Percentiles rank a stretch among this genome's conserved stretches.
Conservation (phyloP, 2,329 filamentous ascomycete species). For the Nectriaceae sp. region DNA sequence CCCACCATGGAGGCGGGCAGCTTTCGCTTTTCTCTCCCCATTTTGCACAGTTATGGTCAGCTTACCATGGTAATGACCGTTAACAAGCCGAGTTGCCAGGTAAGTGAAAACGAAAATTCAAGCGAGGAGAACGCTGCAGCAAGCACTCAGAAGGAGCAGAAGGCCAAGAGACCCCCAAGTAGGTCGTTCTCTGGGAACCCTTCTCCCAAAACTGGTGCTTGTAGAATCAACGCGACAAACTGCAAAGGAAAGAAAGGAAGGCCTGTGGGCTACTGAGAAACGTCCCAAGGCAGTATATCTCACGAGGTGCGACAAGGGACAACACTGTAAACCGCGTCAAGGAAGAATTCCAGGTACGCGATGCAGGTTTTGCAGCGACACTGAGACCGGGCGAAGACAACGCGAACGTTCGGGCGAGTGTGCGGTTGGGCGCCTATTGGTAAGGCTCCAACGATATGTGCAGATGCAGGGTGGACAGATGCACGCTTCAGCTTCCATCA, state of each 20-base stretch:
- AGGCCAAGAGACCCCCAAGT: neutral
- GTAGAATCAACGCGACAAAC: neutral
- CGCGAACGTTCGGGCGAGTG: constrained; percentile 24
- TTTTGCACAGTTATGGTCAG: constrained; percentile 29
- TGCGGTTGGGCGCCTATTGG: constrained; percentile 31
- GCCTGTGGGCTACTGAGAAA: neutral
- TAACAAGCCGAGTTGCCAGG: constrained; percentile 12
- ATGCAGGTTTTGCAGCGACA: constrained; percentile 16
- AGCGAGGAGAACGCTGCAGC: no score
- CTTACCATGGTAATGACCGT: constrained; percentile 29
- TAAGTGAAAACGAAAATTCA: no score
- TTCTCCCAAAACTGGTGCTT: neutral
- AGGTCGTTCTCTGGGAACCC: neutral
- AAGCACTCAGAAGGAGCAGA: neutral
- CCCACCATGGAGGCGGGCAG: constrained; percentile 31
- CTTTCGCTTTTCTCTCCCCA: constrained; percentile 40
- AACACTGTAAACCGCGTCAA: constrained; percentile 21
- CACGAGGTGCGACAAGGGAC: constrained; percentile 2
- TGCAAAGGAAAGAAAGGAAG: neutral
- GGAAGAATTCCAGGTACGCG: constrained; percentile 6
- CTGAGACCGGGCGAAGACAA: constrained; percentile 21
- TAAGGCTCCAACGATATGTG: constrained; percentile 29
- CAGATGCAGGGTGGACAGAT: constrained; percentile 16
- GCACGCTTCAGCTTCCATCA: no score
- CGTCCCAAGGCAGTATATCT: neutral